Evolutionary conservation across 306 rosid species (phyloP), one percentile per base, ranked within the genome.

Genomic region (Dryas alaskensis): DNA sequence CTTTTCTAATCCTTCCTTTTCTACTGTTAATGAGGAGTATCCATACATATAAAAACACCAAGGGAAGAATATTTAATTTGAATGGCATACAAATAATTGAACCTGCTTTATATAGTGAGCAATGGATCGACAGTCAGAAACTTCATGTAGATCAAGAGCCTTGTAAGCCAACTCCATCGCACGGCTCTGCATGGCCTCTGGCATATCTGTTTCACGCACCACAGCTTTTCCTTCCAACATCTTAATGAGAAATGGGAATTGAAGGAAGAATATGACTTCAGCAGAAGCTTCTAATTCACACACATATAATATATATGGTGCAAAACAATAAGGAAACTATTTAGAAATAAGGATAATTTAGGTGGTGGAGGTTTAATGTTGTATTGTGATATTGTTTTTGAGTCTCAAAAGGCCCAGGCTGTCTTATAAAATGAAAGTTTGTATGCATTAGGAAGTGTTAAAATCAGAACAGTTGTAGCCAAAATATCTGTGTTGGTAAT

Each of bases 151-250:
- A 79, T 86, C 90, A 1, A 87, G 89, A 60, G 89, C 91, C 80
- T 83, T 89, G 78, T 84, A 89, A 55, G 92, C 87, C 51, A 87
- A 83, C 65, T 81, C 91, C 87, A 84, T 84, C 58, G 83, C 93
- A 68, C 67, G 81, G 70, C 54, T 80, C 82, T 86, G 90, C 87
- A 83, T 77, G 60, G 16, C 62, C 54, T 80, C 74, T 42, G 87
- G 70, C 92, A 89, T 87, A 70, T 91, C 91, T 40, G 87, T 82
- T 77, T 87, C 91, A 37, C 82, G 81, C 80, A 87, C 85, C 75
- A 81, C 87, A 16, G 80, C 89, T 83, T 87, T 91, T 79, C 91
- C 92, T 75, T 91, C 92, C 87, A 89, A 70, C 92, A 89, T 91
- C 75, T 83, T 83, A 22, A 46, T 55, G 54, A 57, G 6, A 43